These are phyloP conservation scores for Exserohilum turcica DNA, from an alignment of 2,329 filamentous ascomycete species.

Conservation along the genomic window DNA sequence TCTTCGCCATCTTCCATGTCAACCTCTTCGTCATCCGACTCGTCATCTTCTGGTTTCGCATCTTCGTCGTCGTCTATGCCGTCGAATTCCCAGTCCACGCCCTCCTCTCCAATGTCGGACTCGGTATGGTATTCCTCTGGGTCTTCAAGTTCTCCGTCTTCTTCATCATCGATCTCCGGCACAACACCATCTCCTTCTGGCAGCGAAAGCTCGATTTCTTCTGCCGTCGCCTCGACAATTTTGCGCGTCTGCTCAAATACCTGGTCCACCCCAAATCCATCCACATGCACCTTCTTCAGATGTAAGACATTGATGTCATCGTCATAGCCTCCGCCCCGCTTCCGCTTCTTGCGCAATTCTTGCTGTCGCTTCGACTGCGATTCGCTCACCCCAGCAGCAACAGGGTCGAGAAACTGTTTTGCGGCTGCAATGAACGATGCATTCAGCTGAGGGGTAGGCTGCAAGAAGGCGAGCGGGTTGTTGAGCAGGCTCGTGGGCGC, in stretches of 20 bases:
- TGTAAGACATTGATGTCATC: constrained; percentile 64
- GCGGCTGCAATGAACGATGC: constrained; percentile 72
- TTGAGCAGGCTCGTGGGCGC: constrained; percentile 64
- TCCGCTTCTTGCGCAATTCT: constrained; percentile 74
- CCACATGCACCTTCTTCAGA: constrained; percentile 79
- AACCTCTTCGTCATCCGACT: constrained; percentile 38
- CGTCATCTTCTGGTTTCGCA: constrained; percentile 35
- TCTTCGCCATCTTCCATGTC: constrained; percentile 42
- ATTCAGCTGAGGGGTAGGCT: constrained; percentile 70
- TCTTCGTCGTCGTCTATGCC: constrained; percentile 40
- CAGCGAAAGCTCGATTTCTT: constrained; percentile 59
- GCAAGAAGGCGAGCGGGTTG: constrained; percentile 76
- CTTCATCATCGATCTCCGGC: constrained; percentile 26
- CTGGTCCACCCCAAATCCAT: constrained; percentile 86
- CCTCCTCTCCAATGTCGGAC: constrained; percentile 40
- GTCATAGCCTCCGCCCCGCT: constrained; percentile 62
- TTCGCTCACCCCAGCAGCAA: constrained; percentile 75
- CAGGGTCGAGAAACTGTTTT: constrained; percentile 79
- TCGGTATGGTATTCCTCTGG: constrained; percentile 36
- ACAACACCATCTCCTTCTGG: constrained; percentile 33
- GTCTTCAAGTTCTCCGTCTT: constrained; percentile 43
- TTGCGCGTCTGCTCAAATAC: constrained; percentile 92
- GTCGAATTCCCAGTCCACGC: constrained; percentile 43
- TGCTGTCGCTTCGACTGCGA: constrained; percentile 72
- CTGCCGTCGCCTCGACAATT: constrained; percentile 71